These are phyloP conservation scores for Tephrocybe sp. DNA, from an alignment of 768 basidiomycete species.

Conservation along the genomic window DNA sequence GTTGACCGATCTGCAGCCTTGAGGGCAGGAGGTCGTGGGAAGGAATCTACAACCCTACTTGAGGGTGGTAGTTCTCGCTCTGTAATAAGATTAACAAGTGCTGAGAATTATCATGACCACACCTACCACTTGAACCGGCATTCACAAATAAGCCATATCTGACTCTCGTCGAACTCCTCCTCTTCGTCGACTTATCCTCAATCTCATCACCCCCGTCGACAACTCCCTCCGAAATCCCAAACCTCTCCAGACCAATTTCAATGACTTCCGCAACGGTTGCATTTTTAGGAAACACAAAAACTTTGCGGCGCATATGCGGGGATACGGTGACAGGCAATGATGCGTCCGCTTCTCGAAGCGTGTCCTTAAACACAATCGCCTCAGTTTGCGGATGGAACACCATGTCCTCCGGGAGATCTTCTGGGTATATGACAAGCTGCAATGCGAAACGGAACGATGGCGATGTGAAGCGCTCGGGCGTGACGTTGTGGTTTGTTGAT, in stretches of 20 bases:
- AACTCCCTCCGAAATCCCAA: conserved; percentile 95
- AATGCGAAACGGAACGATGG: conserved; percentile 84
- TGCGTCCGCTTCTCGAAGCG: conserved; percentile 53
- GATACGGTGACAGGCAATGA: conserved; percentile 52
- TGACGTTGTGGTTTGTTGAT: conserved; percentile 40
- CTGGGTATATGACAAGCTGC: conserved; percentile 82
- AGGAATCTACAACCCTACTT: conserved; percentile 84
- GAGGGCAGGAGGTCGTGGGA: conserved; percentile 69
- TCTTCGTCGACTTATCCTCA: conserved; percentile 86
- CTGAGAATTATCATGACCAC: conserved; percentile 7
- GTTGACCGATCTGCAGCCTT: conserved; percentile 59
- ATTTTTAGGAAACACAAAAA: conserved; percentile 92
- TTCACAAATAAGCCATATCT: conserved; percentile 76
- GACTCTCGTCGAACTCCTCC: conserved; percentile 74
- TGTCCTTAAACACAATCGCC: conserved; percentile 86
- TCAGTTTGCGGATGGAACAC: conserved; percentile 90
- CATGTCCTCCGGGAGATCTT: conserved; percentile 93
- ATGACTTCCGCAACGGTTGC: conserved; percentile 96
- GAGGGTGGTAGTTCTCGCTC: conserved; percentile 80
- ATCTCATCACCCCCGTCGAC: conserved; percentile 98
- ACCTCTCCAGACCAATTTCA: conserved; percentile 86
- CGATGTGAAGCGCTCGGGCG: conserved; percentile 74
- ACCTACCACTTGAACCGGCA: conserved; percentile 63
- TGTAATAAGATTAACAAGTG: conserved; percentile 24
- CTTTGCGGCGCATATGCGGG: conserved; percentile 65